Conservation (phyloP, 345 rosid species). For the Salix viminalis region DNA sequence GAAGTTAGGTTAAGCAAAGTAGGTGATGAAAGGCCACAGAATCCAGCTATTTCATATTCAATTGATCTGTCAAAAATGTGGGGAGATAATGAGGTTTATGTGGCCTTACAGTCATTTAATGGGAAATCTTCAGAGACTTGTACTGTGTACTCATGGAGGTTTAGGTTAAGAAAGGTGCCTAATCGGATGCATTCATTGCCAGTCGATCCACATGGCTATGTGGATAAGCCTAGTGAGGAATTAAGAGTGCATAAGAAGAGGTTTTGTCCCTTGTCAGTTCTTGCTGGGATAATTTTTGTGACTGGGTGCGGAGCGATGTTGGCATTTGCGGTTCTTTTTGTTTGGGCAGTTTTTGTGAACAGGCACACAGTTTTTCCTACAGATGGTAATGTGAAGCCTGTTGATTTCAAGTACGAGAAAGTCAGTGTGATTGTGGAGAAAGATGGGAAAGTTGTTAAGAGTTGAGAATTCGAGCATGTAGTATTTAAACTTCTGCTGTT, state of each 20-base stretch:
- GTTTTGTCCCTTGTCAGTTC: conserved; percentile 32
- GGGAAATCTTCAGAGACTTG: conserved; percentile 21
- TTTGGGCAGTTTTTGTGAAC: conserved; percentile 33
- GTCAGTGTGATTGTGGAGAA: conserved; percentile 30
- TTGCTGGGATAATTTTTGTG: conserved; percentile 43
- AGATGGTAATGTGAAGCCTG: conserved; percentile 11
- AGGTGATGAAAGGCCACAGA: conserved; percentile 32
- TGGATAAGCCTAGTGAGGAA: conserved; percentile 4
- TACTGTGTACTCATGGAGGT: conserved; percentile 47
- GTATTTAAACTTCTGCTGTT: not conserved
- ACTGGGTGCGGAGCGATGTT: conserved; percentile 44
- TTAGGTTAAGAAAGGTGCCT: conserved; percentile 30
- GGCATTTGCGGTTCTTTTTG: conserved; percentile 31
- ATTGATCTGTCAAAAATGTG: conserved; percentile 41
- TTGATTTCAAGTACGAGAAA: conserved; percentile 44
- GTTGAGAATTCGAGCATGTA: conserved; percentile 13
- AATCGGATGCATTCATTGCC: conserved; percentile 51
- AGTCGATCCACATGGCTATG: conserved; percentile 25
- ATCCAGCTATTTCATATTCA: conserved; percentile 29
- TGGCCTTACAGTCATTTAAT: conserved; percentile 36
- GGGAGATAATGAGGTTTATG: conserved; percentile 35
- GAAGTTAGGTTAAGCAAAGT: conserved; percentile 45
- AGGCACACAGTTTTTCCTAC: conserved; percentile 23
- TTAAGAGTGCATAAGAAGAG: conserved; percentile 13
- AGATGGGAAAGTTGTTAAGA: conserved; percentile 7